A percentile compares a stretch with the other conserved stretches of the same genome.
Conservation (phyloP, 2,329 filamentous ascomycete genomes). For the Stenocarpella maydis region DNA sequence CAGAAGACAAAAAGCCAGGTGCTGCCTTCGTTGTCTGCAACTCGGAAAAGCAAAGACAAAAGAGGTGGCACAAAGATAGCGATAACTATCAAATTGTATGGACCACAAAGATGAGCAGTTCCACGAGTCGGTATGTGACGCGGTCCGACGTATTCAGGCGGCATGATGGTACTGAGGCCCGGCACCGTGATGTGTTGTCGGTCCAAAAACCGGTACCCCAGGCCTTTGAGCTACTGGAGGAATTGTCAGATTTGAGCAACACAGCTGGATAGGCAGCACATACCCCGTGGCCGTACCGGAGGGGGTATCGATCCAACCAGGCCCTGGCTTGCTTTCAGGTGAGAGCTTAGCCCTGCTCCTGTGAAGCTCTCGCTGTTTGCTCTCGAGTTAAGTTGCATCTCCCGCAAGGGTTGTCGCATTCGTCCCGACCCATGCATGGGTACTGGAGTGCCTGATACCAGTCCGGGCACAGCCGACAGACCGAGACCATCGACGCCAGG, state of each 20-base stretch:
- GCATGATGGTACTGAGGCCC: not conserved
- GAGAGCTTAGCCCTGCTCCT: slow-evolving; percentile 34
- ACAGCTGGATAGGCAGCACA: not conserved
- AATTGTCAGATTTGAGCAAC: not conserved
- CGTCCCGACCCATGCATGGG: slow-evolving; percentile 24
- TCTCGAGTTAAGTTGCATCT: slow-evolving; percentile 24
- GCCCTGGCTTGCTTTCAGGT: slow-evolving; percentile 33
- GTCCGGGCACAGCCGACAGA: slow-evolving; percentile 43
- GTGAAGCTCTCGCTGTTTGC: slow-evolving; percentile 20
- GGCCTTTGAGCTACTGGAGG: slow-evolving; percentile 22
- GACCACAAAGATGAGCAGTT: not conserved
- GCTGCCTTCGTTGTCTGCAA: not conserved
- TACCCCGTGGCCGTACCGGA: slow-evolving; percentile 28
- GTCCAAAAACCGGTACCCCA: not conserved
- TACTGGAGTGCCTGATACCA: slow-evolving; percentile 43
- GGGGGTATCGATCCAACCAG: slow-evolving; percentile 6
- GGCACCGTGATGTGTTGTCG: not conserved
- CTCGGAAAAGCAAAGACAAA: not conserved
- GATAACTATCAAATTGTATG: not conserved
- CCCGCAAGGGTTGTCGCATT: slow-evolving; percentile 17
- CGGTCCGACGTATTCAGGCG: not conserved
- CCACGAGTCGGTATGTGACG: not conserved
- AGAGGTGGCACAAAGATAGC: not conserved
- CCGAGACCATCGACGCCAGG: slow-evolving; percentile 37
- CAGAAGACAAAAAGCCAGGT: not conserved